These are phyloP conservation scores for Clavispora fructus DNA, from an alignment of 805 yeast species.

Conservation along the genomic window DNA sequence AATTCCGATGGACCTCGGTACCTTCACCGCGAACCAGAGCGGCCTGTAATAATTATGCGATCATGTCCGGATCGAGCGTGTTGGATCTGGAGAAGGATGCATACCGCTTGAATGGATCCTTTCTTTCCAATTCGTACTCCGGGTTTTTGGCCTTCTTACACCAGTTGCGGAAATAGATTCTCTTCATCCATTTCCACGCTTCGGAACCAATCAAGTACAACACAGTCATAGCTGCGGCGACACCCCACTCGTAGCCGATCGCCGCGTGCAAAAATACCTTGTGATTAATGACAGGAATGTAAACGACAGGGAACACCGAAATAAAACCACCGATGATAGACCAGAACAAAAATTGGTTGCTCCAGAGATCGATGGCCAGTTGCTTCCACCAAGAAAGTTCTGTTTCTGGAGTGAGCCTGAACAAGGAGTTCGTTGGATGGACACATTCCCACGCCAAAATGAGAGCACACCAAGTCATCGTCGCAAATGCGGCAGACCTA, in stretches of 20 bases:
- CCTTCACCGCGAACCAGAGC: not conserved
- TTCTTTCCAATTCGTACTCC: conserved; percentile 58
- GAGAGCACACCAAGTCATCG: conserved; percentile 39
- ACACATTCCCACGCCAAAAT: conserved; percentile 38
- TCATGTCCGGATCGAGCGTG: conserved; percentile 30
- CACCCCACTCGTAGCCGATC: conserved; percentile 37
- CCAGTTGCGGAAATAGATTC: conserved; percentile 25
- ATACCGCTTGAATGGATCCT: conserved; percentile 58
- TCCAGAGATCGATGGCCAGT: conserved; percentile 30
- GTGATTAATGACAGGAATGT: conserved; percentile 36
- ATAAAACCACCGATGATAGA: conserved; percentile 31
- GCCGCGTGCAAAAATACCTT: conserved; percentile 36
- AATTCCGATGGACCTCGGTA: not conserved
- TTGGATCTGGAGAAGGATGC: conserved; percentile 53
- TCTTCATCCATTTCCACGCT: conserved; percentile 35
- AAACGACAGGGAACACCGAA: conserved; percentile 36
- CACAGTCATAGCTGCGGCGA: conserved; percentile 27
- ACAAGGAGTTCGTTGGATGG: conserved; percentile 31
- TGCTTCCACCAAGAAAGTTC: conserved; percentile 34
- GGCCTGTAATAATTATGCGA: conserved; percentile 4
- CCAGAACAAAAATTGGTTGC: conserved; percentile 34
- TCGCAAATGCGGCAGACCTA: conserved; percentile 34
- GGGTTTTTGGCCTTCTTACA: conserved; percentile 45
- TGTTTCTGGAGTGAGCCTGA: conserved; percentile 33
- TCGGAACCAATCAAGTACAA: conserved; percentile 32